Evolutionary conservation across 768 basidiomycete genomes (phyloP).

Genomic region (Pleurotus pulmonarius): DNA sequence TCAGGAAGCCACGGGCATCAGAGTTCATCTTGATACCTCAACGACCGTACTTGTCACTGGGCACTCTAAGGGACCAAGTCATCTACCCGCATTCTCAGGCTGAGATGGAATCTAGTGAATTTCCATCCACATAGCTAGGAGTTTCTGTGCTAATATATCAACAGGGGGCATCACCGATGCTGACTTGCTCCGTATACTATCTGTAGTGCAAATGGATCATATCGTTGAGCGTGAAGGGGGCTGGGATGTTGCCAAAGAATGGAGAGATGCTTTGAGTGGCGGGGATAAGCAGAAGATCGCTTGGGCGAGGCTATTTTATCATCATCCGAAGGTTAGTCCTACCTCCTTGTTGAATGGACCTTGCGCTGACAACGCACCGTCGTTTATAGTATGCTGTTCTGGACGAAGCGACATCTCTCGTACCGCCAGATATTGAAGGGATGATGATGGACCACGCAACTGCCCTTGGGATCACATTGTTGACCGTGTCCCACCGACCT

Average conservation of each 20-base stretch:
- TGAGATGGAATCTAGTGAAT: slow-evolving; percentile 71
- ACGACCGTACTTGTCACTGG: slow-evolving; percentile 89
- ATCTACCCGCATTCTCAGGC: slow-evolving; percentile 87
- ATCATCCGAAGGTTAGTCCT: slow-evolving; percentile 73
- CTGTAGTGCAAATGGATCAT: slow-evolving; percentile 77
- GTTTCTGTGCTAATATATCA: neutral
- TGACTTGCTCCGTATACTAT: slow-evolving; percentile 68
- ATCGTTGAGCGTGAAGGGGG: slow-evolving; percentile 96
- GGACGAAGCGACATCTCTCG: slow-evolving; percentile 94
- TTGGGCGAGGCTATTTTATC: slow-evolving; percentile 96
- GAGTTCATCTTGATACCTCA: slow-evolving; percentile 96
- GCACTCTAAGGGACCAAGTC: slow-evolving; percentile 93
- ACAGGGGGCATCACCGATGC: slow-evolving; percentile 70
- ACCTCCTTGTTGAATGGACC: neutral
- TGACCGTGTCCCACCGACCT: slow-evolving; percentile 94
- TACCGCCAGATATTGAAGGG: slow-evolving; percentile 90
- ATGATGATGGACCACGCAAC: slow-evolving; percentile 94
- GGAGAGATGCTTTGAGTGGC: slow-evolving; percentile 90
- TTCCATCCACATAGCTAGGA: slow-evolving; percentile 7
- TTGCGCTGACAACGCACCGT: neutral
- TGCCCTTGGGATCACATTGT: slow-evolving; percentile 79
- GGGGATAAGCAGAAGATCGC: slow-evolving; percentile 98
- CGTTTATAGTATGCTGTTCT: slow-evolving; percentile 81
- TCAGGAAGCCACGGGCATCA: slow-evolving; percentile 83
- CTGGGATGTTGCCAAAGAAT: slow-evolving; percentile 86